phyloP scores from a whole-genome alignment of 345 rosid species.

The Pelargonium nanum region DNA sequence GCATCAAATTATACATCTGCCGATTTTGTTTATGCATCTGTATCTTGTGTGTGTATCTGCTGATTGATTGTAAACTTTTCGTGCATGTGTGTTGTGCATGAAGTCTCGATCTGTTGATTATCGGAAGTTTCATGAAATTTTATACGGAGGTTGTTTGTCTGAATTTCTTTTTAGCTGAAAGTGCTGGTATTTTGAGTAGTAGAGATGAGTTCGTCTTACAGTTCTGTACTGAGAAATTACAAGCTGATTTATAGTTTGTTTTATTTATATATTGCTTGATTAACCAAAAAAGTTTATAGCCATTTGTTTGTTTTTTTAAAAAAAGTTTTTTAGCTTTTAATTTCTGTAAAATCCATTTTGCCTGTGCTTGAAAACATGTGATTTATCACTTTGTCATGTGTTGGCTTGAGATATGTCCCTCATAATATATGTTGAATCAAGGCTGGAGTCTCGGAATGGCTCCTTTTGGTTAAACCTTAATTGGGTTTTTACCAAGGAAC shows the following conservation, averaged over 20 bases:
- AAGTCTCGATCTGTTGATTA: too few species aligned
- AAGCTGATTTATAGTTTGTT: too few species aligned
- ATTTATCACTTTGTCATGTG: neutral
- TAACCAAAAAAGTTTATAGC: too few species aligned
- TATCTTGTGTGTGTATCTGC: too few species aligned
- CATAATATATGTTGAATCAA: constrained; percentile 21
- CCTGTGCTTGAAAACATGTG: neutral
- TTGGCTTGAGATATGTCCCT: neutral
- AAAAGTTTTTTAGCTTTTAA: too few species aligned
- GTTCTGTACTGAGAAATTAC: neutral
- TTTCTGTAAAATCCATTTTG: neutral
- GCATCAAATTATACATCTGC: neutral
- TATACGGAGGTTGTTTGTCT: too few species aligned
- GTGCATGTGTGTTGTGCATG: neutral
- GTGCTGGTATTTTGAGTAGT: too few species aligned
- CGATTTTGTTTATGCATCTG: neutral
- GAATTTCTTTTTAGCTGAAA: too few species aligned
- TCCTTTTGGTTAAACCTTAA: constrained; percentile 16
- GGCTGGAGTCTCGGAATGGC: constrained; percentile 53
- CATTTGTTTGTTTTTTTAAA: neutral
- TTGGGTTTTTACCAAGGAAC: constrained; percentile 29
- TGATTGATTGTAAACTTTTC: too few species aligned
- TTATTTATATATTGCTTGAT: too few species aligned
- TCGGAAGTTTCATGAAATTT: too few species aligned
- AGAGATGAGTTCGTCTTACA: too few species aligned